These are phyloP conservation scores for Calonectria pseudoturangicola DNA, from an alignment of 2,329 filamentous ascomycete genomes.

Conservation along the genomic window DNA sequence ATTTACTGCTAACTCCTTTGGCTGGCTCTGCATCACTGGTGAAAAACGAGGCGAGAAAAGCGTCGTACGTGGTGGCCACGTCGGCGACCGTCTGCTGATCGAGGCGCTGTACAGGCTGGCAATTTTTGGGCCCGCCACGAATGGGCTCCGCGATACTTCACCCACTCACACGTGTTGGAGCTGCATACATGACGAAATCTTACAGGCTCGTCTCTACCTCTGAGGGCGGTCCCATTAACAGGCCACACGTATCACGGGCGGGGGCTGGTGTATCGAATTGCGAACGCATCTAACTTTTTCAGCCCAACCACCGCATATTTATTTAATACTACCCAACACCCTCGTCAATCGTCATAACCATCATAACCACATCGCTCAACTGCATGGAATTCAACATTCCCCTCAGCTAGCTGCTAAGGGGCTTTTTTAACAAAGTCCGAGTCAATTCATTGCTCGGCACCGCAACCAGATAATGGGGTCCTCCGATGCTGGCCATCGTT, in stretches of 20 bases:
- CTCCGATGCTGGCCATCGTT: constrained; percentile 2
- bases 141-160: neutral
- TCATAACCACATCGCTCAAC: neutral
- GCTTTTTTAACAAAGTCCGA: no score
- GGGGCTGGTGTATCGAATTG: constrained; percentile 1
- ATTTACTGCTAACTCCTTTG: neutral
- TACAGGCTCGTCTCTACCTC: constrained; percentile 6
- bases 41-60: neutral
- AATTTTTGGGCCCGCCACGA: neutral
- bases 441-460: no score
- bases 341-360: neutral
- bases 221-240: neutral
- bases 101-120: constrained; percentile 7
- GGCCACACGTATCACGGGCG: constrained; percentile 4
- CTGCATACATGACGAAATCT: constrained; percentile 17
- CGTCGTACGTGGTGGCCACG: constrained; percentile 9
- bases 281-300: neutral
- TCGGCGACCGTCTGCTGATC: constrained; percentile 5
- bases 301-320: constrained; percentile 4
- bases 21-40: neutral
- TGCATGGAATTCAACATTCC: neutral
- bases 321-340: constrained; percentile 7
- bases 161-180: neutral
- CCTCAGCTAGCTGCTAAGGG: neutral
- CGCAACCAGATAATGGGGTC: neutral